A percentile compares a stretch with the other conserved stretches of the same genome.
phyloP scores from a whole-genome alignment of 768 basidiomycete species.

The Auricularia sp. region DNA sequence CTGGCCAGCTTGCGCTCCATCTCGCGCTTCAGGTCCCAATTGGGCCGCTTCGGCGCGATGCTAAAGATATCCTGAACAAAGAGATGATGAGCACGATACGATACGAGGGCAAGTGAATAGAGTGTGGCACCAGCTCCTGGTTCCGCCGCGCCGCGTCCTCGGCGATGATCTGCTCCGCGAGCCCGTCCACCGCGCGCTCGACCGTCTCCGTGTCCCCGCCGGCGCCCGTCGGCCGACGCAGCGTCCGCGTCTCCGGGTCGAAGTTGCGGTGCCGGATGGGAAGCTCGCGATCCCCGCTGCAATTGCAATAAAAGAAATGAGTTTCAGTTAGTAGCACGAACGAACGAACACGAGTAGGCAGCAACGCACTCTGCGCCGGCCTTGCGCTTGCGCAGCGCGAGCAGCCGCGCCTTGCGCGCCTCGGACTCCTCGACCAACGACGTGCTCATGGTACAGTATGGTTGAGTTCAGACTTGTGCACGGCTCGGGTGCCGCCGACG shows the following conservation, averaged over 20 bases:
- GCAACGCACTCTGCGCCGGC: constrained; percentile 44
- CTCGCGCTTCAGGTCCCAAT: constrained; percentile 93
- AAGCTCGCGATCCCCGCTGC: constrained; percentile 1
- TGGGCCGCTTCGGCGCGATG: constrained; percentile 93
- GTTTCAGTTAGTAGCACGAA: neutral
- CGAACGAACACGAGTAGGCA: too few species aligned
- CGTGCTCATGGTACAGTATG: constrained; percentile 25
- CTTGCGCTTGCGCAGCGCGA: constrained; percentile 68
- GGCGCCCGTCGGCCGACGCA: neutral
- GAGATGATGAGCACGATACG: neutral
- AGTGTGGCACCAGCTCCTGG: constrained; percentile 88
- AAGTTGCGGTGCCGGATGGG: constrained; percentile 67
- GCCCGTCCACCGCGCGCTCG: constrained; percentile 72
- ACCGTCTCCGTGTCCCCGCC: constrained; percentile 52
- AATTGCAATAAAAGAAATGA: neutral
- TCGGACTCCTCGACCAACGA: constrained; percentile 73
- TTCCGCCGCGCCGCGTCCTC: constrained; percentile 80
- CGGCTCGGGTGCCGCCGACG: neutral
- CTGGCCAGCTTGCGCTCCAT: constrained; percentile 83
- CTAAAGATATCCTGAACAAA: constrained; percentile 42
- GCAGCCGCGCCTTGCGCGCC: constrained; percentile 67
- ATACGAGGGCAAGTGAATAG: too few species aligned
- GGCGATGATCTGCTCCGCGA: constrained; percentile 74
- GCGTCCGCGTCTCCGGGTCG: constrained; percentile 77
- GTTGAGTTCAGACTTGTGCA: neutral